These are phyloP conservation scores for Botrytis aclada DNA, from an alignment of 2,329 filamentous ascomycete species.

Conservation along the genomic window DNA sequence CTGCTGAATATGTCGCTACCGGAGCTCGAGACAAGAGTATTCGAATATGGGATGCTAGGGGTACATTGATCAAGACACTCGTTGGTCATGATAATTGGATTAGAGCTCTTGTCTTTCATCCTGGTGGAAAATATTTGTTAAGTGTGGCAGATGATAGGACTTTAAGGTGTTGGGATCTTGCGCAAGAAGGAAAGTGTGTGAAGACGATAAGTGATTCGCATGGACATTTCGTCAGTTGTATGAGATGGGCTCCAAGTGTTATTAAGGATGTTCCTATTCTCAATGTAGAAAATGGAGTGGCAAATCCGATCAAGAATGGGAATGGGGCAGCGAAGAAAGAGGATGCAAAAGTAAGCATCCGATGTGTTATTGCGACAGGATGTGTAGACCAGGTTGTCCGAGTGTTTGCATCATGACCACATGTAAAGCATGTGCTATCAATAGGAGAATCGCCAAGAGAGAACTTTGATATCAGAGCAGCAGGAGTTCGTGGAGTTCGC, in stretches of 20 bases:
- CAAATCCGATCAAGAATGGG: slow-evolving; percentile 28
- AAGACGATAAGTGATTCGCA: slow-evolving; percentile 76
- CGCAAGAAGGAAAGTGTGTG: slow-evolving; percentile 86
- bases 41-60: slow-evolving; percentile 81
- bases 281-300: slow-evolving; percentile 47
- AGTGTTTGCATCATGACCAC: slow-evolving; percentile 61
- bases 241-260: slow-evolving; percentile 81
- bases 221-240: slow-evolving; percentile 78
- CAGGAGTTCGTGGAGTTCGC: slow-evolving; percentile 13
- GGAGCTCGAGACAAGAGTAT: slow-evolving; percentile 89
- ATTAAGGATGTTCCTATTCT: slow-evolving; percentile 55
- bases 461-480: background rate
- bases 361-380: slow-evolving; percentile 83
- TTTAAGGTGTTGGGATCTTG: slow-evolving; percentile 88
- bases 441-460: slow-evolving; percentile 11
- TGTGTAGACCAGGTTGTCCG: slow-evolving; percentile 78
- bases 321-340: slow-evolving; percentile 49
- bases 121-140: slow-evolving; percentile 84
- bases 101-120: slow-evolving; percentile 80
- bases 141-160: slow-evolving; percentile 89
- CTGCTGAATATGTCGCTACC: slow-evolving; percentile 85
- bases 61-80: slow-evolving; percentile 79
- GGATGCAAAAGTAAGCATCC: slow-evolving; percentile 59
- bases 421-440: slow-evolving; percentile 12
- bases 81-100: slow-evolving; percentile 95